Conservation (phyloP, 78 protist species). For the Polysphondylium violaceum region DNA sequence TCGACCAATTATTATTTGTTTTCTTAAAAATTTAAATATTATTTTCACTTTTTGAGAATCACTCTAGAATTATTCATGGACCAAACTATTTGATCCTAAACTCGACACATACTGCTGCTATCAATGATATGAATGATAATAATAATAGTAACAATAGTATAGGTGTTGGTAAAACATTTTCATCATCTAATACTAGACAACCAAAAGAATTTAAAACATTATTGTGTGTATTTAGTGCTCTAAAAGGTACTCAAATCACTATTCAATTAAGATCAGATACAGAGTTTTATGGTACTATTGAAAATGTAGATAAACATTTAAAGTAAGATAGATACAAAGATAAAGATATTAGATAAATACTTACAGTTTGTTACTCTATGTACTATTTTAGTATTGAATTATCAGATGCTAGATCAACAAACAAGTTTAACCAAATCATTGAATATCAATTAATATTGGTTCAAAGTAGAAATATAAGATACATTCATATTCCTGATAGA, state of each 20-base stretch:
- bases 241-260: constrained; percentile 42
- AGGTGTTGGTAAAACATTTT: too few relatives aligned
- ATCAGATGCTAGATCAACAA: constrained; percentile 19
- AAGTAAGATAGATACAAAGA: background rate
- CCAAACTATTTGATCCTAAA: too few relatives aligned
- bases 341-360: too few relatives aligned
- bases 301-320: constrained; percentile 18
- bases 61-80: too few relatives aligned
- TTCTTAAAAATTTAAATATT: too few relatives aligned
- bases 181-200: too few relatives aligned
- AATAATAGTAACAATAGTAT: too few relatives aligned
- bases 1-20: too few relatives aligned
- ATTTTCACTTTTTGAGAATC: too few relatives aligned
- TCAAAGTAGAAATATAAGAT: constrained; percentile 35
- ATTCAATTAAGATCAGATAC: constrained; percentile 32
- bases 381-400: constrained; percentile 20
- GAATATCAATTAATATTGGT: constrained; percentile 7
- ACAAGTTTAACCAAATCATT: background rate
- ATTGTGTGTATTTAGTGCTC: constrained; percentile 39
- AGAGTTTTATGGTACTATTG: constrained; percentile 28
- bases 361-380: too few relatives aligned
- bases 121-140: too few relatives aligned
- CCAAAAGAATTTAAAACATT: constrained; percentile 15
- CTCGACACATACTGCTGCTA: too few relatives aligned
- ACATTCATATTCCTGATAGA: constrained; percentile 35